These are phyloP conservation scores for Auricularia sp. DNA, from an alignment of 768 basidiomycete genomes.

Conservation along the genomic window DNA sequence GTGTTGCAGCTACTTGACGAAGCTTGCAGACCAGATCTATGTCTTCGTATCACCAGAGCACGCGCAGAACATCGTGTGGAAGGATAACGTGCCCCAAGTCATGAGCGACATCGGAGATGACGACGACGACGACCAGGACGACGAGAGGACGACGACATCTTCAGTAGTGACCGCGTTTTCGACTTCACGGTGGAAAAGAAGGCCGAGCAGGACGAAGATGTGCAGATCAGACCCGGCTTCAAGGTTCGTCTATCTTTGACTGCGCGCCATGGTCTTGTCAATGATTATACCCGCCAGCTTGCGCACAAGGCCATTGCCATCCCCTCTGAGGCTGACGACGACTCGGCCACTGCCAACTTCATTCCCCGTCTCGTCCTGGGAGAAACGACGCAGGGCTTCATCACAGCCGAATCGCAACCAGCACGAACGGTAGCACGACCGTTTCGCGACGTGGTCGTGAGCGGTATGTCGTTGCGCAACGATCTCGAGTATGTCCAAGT, in stretches of 20 bases:
- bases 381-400: conserved; percentile 32
- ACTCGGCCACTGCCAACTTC: not conserved
- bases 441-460: not conserved
- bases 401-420: conserved; percentile 21
- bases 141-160: conserved; percentile 27
- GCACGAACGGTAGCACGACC: not conserved
- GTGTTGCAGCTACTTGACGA: conserved; percentile 42
- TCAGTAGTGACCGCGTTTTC: conserved; percentile 34
- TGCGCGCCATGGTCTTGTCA: not conserved
- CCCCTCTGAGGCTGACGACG: not conserved
- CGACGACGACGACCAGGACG: conserved; percentile 14
- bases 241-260: conserved; percentile 22
- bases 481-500: not conserved
- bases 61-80: conserved; percentile 34
- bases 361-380: conserved; percentile 26
- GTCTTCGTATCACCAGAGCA: conserved; percentile 42
- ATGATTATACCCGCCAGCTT: not conserved
- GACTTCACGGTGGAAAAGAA: conserved; percentile 45
- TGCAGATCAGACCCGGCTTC: conserved; percentile 34
- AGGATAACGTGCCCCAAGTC: conserved; percentile 16
- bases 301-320: conserved; percentile 1
- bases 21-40: conserved; percentile 45
- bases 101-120: conserved; percentile 14
- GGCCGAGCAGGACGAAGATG: conserved; percentile 44
- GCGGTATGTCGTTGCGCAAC: not conserved